Base-by-base conservation (phyloP, 495 filamentous ascomycete genomes). In the Trichoderma reesei region DNA sequence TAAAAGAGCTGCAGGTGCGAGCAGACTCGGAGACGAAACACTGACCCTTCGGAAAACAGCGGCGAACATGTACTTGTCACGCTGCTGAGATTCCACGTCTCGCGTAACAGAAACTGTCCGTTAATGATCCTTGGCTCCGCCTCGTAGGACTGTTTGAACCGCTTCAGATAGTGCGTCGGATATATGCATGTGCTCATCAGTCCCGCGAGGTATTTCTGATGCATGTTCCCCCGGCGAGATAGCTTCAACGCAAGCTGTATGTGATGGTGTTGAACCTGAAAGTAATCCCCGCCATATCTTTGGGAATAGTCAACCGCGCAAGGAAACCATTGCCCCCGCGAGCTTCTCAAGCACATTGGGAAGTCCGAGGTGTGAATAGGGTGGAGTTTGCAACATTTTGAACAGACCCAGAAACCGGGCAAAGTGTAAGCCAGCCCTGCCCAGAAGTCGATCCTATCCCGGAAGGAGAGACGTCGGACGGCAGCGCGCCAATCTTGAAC, bases 191-290 rank as follows among this genome's bases (percentile, higher is more conserved):
- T n/a, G 44, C 44, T 6, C 44, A 48, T 48, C 44, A 48, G 44
- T 18, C 14, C 44, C 44, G 44, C 44, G 18, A 48, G 44, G 44
- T 48, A 48, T 48, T 18, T 14, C 14, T 48, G 0, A 81, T 64
- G 9, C 74, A 59, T 64, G 64, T 72, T 0, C 3, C 44, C 44
- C 5, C n/a, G 44, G 44, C 44, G 44, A 16, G 44, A 48, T 5
- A 56, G 48, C 48, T 56, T 34, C 11, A 34, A 20, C 3, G 48
- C 48, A 56, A 56, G 8, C 48, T 56, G 48, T 56, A 34, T 34
- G 20, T 56, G 48, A 26, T 56, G 10, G 26, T 56, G 48, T 26
- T 56, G 48, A 4, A 56, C 13, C 11, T 20, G 33, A 56, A 11
- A 56, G 20, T n/a, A 6, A 5, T 18, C 14, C 14, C 2, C 14